Base-by-base conservation (phyloP, 1,284 basidiomycete species). In the Apiotrichum mycotoxinovorans region DNA sequence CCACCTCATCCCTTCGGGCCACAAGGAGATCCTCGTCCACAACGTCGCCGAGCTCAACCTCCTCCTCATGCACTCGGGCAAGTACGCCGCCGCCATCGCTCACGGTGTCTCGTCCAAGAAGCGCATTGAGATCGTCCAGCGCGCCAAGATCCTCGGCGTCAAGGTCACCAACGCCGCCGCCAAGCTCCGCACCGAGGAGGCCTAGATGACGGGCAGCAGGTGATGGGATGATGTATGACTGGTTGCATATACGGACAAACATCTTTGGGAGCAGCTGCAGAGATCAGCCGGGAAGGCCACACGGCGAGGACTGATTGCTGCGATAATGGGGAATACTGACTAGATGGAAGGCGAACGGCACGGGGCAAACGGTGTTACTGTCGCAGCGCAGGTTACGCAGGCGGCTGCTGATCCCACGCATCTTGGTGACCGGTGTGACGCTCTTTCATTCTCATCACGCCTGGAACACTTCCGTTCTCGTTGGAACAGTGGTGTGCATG, bases 81-180 rank as follows among this genome's bases (percentile, higher is more conserved):
- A 83, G 73, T 98, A 89, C 78, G 88, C 94, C 60, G 96, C 94
- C 62, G 91, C 94, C 80, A 91, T 99, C 72, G 96, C 96, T 57
- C 94, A 98, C 84, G 90, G 87, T 76, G 94, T 99, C 70, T 91
- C 88, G 81, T 90, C 89, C 82, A 89, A 92, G 79, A 98, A 98
- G 85, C 91, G 96, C 73, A 87, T 88, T 63, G 82, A 85, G 67
- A 95, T 99, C 71, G 83, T 98, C 62, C 91, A 47, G 69, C 91
- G 93, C 76, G 91, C 93, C 62, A 93, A 90, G 82, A 88, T 84
- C 57, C 81, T 96, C 66, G 86, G 88, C 64, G 82, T 94, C 78
- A 95, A 92, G 77, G 89, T 99, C 75, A 97, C 92, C 68, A 99
- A 99, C 84, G 79, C 91, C 65, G 85, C 87, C 70, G 96, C 90